Conservation (phyloP, 164 flowering plant genomes). For the Houttuynia cordata region DNA sequence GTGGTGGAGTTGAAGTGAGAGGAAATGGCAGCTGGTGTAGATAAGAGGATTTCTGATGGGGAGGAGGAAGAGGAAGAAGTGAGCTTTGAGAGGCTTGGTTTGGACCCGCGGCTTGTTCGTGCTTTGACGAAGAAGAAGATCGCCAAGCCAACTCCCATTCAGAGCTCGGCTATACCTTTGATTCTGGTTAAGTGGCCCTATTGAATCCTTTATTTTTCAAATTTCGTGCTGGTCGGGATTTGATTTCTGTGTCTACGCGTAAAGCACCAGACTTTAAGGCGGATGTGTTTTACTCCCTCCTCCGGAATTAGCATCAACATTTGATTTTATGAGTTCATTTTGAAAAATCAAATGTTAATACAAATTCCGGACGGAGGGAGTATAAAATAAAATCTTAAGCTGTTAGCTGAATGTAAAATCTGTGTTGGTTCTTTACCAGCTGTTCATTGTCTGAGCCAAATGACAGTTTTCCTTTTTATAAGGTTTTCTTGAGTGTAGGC, state of each 20-base stretch:
- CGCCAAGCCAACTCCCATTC: constrained; percentile 73
- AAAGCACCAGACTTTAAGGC: neutral
- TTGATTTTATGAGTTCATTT: too few relatives aligned
- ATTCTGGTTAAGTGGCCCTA: constrained; percentile 37
- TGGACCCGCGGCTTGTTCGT: constrained; percentile 70
- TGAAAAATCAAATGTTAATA: too few relatives aligned
- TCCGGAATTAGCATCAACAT: too few relatives aligned
- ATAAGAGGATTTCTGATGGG: constrained; percentile 1
- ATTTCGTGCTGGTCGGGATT: neutral
- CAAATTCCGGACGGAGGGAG: too few relatives aligned
- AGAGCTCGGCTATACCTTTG: constrained; percentile 57
- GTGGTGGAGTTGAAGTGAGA: too few relatives aligned
- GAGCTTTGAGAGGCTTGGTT: constrained; percentile 69
- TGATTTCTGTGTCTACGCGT: neutral
- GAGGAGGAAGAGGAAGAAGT: constrained; percentile 38
- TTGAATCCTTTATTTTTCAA: neutral
- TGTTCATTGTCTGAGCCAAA: neutral
- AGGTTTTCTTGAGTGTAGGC: neutral
- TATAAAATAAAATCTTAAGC: neutral
- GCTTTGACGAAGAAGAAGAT: constrained; percentile 64
- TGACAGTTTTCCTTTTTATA: neutral
- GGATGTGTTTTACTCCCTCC: too few relatives aligned
- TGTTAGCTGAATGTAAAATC: neutral
- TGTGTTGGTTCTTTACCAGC: neutral
- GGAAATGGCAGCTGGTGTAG: neutral